phyloP scores from a whole-genome alignment of 208 protist genomes.

The Trypanosomatidae sp. region DNA sequence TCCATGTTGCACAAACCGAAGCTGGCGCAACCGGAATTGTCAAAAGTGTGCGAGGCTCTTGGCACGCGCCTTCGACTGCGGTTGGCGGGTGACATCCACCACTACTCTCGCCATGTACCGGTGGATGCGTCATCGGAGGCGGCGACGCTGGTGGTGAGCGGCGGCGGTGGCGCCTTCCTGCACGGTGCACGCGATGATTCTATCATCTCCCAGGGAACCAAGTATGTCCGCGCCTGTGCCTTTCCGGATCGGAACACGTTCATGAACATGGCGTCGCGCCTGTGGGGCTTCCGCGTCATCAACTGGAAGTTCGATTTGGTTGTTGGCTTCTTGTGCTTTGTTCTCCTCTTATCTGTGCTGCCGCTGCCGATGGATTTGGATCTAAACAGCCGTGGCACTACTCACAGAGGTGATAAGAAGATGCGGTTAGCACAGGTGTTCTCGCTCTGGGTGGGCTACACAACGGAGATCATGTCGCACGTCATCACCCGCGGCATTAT shows the following conservation, averaged over 20 bases:
- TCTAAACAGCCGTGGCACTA: not conserved
- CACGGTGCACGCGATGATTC: constrained; percentile 59
- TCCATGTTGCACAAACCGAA: constrained; percentile 32
- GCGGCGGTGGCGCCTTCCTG: constrained; percentile 82
- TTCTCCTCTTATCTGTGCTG: constrained; percentile 60
- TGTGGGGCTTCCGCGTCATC: constrained; percentile 75
- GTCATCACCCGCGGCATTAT: constrained; percentile 46
- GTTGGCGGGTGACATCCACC: constrained; percentile 81
- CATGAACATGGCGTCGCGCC: constrained; percentile 54
- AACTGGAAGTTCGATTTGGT: constrained; percentile 91
- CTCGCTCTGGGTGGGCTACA: constrained; percentile 35
- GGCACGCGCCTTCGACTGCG: constrained; percentile 71
- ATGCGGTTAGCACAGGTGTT: constrained; percentile 24
- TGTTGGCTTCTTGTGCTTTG: constrained; percentile 64
- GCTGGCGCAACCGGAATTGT: constrained; percentile 46
- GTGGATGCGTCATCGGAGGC: constrained; percentile 50
- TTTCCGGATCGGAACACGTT: constrained; percentile 71
- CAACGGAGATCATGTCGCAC: constrained; percentile 40
- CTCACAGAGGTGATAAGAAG: not conserved
- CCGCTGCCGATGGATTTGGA: constrained; percentile 42
- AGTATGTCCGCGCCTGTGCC: constrained; percentile 50
- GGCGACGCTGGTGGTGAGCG: constrained; percentile 74
- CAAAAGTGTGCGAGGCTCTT: constrained; percentile 46
- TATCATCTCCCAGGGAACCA: constrained; percentile 64
- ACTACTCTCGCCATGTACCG: constrained; percentile 84